Conservation (phyloP, 257 asterid species). For the Solanum microdontum region DNA sequence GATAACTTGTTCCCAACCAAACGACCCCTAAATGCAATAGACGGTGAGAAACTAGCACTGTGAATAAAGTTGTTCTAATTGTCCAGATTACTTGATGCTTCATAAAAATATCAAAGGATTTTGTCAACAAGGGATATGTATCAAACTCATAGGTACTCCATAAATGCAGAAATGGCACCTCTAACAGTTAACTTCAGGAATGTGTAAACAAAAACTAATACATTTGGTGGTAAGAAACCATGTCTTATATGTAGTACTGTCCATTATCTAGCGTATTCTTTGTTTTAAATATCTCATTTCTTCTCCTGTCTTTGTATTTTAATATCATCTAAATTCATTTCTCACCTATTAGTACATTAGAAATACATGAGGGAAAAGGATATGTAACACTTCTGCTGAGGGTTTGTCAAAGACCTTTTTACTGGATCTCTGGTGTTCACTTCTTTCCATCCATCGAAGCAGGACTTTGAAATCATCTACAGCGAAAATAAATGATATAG, state of each 20-base stretch:
- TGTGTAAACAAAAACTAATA: not conserved
- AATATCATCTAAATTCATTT: not conserved
- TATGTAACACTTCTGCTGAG: not conserved
- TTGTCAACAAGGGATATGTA: not conserved
- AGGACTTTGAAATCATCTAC: not conserved
- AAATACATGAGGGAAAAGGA: not conserved
- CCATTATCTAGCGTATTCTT: not conserved
- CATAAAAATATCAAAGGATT: not conserved
- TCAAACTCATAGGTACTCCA: not conserved
- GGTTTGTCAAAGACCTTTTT: not conserved
- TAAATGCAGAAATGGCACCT: not conserved
- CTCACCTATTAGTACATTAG: not conserved
- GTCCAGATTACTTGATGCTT: not conserved
- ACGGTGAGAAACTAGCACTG: not conserved
- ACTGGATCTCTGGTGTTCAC: constrained; percentile 1
- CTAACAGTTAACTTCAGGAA: not conserved
- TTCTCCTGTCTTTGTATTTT: not conserved
- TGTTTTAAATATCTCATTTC: not conserved
- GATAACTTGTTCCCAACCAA: not conserved
- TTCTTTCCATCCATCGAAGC: not conserved
- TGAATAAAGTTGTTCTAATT: not conserved
- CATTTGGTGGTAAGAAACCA: not conserved
- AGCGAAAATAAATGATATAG: not conserved
- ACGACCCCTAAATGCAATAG: not conserved
- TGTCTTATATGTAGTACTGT: not conserved